A percentile compares a stretch with the other conserved stretches of the same genome.
Conservation (phyloP, 2,329 filamentous ascomycete species). For the Ophiostoma angusticollis region DNA sequence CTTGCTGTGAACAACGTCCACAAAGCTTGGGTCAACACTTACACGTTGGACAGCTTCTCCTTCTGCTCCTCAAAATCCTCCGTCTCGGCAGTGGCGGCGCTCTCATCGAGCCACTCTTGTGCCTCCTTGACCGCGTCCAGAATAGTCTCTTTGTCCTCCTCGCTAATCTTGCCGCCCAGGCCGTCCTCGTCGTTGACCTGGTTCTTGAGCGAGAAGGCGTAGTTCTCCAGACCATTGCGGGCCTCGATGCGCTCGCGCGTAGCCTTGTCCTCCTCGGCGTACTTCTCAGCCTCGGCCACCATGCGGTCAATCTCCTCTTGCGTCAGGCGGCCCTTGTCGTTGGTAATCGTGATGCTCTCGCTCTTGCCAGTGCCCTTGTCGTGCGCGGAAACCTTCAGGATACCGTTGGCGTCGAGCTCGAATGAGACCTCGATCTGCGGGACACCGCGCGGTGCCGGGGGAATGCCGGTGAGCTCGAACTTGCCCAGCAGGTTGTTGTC, state of each 20-base stretch:
- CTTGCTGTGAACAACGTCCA: not conserved
- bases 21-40: not conserved
- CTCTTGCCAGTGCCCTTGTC: slow-evolving; percentile 98
- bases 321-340: slow-evolving; percentile 96
- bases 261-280: slow-evolving; percentile 97
- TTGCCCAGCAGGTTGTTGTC: slow-evolving; percentile 97
- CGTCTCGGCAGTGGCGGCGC: slow-evolving; percentile 67
- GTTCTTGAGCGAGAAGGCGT: slow-evolving; percentile 98
- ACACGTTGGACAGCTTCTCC: slow-evolving; percentile 89
- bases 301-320: slow-evolving; percentile 98
- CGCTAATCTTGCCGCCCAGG: slow-evolving; percentile 94
- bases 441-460: slow-evolving; percentile 86
- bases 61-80: slow-evolving; percentile 99
- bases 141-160: slow-evolving; percentile 88
- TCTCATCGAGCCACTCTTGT: slow-evolving; percentile 93
- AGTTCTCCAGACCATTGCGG: slow-evolving; percentile 96
- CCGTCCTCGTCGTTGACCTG: slow-evolving; percentile 95
- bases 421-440: slow-evolving; percentile 98
- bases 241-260: slow-evolving; percentile 94
- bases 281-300: slow-evolving; percentile 97
- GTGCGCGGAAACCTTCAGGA: slow-evolving; percentile 87
- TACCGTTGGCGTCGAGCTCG: slow-evolving; percentile 96
- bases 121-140: slow-evolving; percentile 95
- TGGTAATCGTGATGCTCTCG: slow-evolving; percentile 97
- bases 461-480: slow-evolving; percentile 94